Evolutionary conservation across 768 basidiomycete genomes (phyloP).

Genomic region (Russula ochroleuca): DNA sequence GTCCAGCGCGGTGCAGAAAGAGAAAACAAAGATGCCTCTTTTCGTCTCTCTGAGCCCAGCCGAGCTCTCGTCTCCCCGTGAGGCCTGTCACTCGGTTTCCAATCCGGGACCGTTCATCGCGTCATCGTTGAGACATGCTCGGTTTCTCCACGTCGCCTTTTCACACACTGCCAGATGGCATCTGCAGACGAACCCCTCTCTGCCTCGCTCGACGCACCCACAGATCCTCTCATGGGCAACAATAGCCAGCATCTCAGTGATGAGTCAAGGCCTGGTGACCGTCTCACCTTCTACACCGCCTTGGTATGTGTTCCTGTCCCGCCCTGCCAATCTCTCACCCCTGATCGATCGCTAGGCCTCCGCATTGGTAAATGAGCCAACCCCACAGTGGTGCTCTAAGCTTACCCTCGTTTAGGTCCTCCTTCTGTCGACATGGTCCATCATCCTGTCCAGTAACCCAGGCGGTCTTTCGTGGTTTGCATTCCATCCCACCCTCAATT

Average conservation of each 20-base stretch:
- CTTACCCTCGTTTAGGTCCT: conserved; percentile 10
- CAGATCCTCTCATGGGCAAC: conserved; percentile 26
- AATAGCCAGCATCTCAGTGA: conserved; percentile 30
- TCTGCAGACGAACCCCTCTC: background rate
- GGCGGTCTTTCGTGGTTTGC: conserved; percentile 54
- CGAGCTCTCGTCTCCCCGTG: no score
- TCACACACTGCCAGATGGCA: background rate
- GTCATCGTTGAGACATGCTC: background rate
- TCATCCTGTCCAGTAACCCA: conserved; percentile 46
- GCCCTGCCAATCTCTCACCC: background rate
- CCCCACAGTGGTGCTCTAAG: no score
- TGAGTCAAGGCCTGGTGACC: conserved; percentile 42
- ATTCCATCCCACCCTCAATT: conserved; percentile 62
- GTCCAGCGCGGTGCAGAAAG: background rate
- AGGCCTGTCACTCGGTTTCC: background rate
- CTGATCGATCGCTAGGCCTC: conserved; percentile 15
- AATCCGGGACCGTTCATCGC: background rate
- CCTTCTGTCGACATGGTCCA: conserved; percentile 40
- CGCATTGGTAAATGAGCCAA: conserved; percentile 6
- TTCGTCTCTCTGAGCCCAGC: background rate
- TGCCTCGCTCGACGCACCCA: background rate
- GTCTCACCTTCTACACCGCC: conserved; percentile 34
- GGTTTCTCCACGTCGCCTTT: background rate
- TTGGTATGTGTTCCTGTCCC: conserved; percentile 37
- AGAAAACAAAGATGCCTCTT: conserved; percentile 2